Evolutionary conservation across 1,139 yeast species (phyloP), one percentile per base, ranked within the genome.

Genomic region (Saccharomyces hybrid): DNA sequence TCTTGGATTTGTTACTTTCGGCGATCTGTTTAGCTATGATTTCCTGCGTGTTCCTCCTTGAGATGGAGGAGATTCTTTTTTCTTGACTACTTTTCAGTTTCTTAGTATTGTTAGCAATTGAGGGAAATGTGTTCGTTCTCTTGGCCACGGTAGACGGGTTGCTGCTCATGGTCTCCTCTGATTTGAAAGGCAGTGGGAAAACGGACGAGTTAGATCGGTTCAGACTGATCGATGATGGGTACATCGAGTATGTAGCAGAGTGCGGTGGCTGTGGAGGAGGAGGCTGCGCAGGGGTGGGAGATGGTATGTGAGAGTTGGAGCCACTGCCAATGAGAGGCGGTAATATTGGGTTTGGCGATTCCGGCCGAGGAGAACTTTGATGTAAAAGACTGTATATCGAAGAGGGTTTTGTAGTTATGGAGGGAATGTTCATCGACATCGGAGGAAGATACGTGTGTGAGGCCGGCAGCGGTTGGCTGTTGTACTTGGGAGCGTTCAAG

Each of bases 1-100:
- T 67, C 38, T 59, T 60, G 49, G 63, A 59, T 38, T 64, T 58
- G 54, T 65, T 62, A 53, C 63, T 58, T 52, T 63, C 60, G 3
- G 70, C 71, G 21, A 66, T 62, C 21, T 59, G 55, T 49, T 65
- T 64, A 16, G 69, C 64, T 19, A 38, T 38, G 2, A 38, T 38
- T 19, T 38, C 44, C 9, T 38, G 44, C 7, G 44, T 38, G 26
- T 38, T 38, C 19, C 44, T 16, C 44, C 44, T 38, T 19, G 44
- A 38, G 19, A 38, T 38, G 44, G 44, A 38, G 21, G 44, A 38
- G 26, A 38, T 38, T 16, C 44, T 19, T 11, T 38, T 38, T 24
- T 38, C 44, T 19, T 38, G 44, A 12, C n/a, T 38, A 5, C 26
- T 38, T 38, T 38, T 38, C 44, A 19, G 44, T 19, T 38, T 38